Conservation (phyloP, 495 filamentous ascomycete genomes). For the Xylaria acuta region DNA sequence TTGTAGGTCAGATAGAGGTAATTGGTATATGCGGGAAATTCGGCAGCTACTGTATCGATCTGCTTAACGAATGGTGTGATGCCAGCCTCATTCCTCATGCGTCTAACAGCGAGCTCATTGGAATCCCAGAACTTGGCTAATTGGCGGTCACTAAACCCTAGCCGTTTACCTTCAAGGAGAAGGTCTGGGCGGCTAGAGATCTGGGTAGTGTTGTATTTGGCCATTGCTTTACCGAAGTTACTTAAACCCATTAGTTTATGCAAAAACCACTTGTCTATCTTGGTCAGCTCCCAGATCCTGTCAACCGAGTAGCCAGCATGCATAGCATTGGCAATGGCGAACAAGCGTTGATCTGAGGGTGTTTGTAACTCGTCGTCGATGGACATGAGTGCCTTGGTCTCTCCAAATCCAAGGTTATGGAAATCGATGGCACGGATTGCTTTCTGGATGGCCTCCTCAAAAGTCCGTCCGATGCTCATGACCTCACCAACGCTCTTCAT, state of each 20-base stretch:
- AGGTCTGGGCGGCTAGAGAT: conserved; percentile 62
- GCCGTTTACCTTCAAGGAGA: conserved; percentile 83
- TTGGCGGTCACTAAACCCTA: conserved; percentile 93
- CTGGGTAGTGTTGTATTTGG: conserved; percentile 69
- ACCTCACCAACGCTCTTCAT: conserved; percentile 99
- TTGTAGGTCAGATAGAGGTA: conserved; percentile 98
- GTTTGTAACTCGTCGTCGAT: conserved; percentile 96
- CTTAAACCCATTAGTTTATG: conserved; percentile 86
- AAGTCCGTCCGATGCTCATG: conserved; percentile 96
- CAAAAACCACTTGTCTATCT: conserved; percentile 98
- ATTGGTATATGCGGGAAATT: conserved; percentile 94
- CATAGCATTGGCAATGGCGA: conserved; percentile 98
- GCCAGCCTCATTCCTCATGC: conserved; percentile 79
- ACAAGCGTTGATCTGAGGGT: conserved; percentile 95
- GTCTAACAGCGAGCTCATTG: conserved; percentile 87
- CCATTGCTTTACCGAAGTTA: conserved; percentile 83
- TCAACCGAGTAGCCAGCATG: conserved; percentile 89
- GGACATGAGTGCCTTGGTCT: conserved; percentile 89
- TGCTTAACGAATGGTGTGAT: conserved; percentile 93
- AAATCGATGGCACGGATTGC: conserved; percentile 94
- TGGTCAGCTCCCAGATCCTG: conserved; percentile 96
- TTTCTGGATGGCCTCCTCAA: conserved; percentile 98
- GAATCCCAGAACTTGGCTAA: conserved; percentile 92
- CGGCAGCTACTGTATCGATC: conserved; percentile 97
- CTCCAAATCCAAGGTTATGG: conserved; percentile 94